phyloP scores from a whole-genome alignment of 148 eudicot genomes.

The Rhododendron williamsianum region DNA sequence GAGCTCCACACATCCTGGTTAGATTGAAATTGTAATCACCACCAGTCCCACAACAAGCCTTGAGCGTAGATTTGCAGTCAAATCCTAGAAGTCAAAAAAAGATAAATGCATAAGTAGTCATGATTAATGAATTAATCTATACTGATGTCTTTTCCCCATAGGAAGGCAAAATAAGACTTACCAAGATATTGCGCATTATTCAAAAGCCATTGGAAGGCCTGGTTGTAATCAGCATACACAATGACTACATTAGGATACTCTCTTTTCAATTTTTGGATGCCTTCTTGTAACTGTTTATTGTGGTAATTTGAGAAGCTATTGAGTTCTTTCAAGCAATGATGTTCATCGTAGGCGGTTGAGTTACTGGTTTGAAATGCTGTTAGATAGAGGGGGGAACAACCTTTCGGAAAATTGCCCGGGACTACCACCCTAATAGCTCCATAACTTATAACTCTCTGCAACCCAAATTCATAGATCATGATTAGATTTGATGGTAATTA shows the following conservation, averaged over 20 bases:
- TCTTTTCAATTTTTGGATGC: neutral
- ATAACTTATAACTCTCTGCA: slow-evolving; percentile 20
- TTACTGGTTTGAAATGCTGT: slow-evolving; percentile 3
- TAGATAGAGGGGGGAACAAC: slow-evolving; percentile 22
- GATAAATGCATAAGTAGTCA: neutral
- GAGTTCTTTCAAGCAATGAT: neutral
- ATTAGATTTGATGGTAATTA: neutral
- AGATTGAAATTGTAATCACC: slow-evolving; percentile 6
- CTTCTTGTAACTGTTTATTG: slow-evolving; percentile 4
- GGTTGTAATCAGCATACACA: slow-evolving; percentile 16
- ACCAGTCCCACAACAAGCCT: slow-evolving; percentile 16
- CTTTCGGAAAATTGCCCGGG: slow-evolving; percentile 28
- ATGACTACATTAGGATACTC: neutral
- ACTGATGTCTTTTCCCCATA: neutral
- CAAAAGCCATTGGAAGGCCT: slow-evolving; percentile 8
- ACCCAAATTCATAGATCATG: neutral
- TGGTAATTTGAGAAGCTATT: neutral
- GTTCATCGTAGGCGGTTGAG: slow-evolving; percentile 8
- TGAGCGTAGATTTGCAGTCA: neutral
- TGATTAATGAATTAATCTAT: neutral
- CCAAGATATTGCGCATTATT: neutral
- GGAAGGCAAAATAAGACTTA: neutral
- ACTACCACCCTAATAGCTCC: slow-evolving; percentile 26
- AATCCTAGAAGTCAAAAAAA: neutral
- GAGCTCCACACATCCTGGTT: neutral